These are phyloP conservation scores for Colletotrichum sp. DNA, from an alignment of 2,329 filamentous ascomycete genomes.

Conservation along the genomic window DNA sequence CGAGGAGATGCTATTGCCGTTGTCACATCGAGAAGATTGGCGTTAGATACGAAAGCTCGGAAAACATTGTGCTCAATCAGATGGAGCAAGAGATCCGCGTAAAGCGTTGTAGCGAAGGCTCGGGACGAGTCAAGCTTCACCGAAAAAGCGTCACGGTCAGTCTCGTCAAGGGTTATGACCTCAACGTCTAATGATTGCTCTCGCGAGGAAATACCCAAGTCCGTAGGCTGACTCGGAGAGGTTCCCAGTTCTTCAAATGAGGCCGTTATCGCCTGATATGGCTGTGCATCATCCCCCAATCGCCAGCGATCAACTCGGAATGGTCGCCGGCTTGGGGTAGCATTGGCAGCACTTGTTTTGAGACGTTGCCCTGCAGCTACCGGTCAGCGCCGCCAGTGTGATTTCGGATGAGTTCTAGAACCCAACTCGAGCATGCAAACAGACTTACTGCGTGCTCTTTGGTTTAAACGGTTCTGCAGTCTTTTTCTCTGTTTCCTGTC, in stretches of 20 bases:
- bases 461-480: conserved; percentile 14
- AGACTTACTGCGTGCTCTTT: conserved; percentile 15
- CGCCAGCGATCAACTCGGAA: conserved; percentile 6
- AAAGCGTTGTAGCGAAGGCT: background rate
- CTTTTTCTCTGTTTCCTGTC: conserved; percentile 7
- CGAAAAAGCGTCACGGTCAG: background rate
- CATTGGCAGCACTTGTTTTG: background rate
- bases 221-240: background rate
- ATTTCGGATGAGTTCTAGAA: background rate
- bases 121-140: background rate
- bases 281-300: background rate
- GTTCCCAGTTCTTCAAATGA: background rate
- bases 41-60: conserved; percentile 2
- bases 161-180: background rate
- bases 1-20: background rate
- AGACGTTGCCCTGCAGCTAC: background rate
- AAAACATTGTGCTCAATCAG: conserved; percentile 15
- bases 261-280: background rate
- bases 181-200: background rate
- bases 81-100: conserved; percentile 10
- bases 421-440: too few relatives aligned
- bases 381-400: background rate
- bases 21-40: background rate
- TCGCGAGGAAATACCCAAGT: background rate
- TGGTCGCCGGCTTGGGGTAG: background rate